These are phyloP conservation scores for Martiniozyma abietophila DNA, from an alignment of 805 yeast species.

Conservation along the genomic window DNA sequence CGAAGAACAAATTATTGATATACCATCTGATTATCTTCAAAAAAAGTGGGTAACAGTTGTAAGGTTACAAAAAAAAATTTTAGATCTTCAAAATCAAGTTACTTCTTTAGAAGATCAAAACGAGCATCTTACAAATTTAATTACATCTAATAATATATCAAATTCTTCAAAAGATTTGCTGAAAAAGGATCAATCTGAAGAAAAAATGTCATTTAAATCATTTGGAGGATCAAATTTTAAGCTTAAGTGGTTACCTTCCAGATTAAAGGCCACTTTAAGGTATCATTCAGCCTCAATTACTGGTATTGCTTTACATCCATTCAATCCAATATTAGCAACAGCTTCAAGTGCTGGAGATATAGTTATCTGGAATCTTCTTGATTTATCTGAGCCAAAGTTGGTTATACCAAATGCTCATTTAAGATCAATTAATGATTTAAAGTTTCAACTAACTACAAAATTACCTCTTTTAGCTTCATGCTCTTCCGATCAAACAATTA, in stretches of 20 bases:
- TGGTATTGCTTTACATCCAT: slow-evolving; percentile 63
- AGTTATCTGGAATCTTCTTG: slow-evolving; percentile 61
- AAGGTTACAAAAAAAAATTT: slow-evolving; percentile 62
- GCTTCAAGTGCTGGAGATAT: slow-evolving; percentile 69
- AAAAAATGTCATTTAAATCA: too few relatives aligned
- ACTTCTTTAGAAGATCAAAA: slow-evolving; percentile 37
- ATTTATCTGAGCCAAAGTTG: slow-evolving; percentile 49
- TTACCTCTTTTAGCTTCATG: slow-evolving; percentile 33
- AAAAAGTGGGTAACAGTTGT: slow-evolving; percentile 86
- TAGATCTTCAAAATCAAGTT: slow-evolving; percentile 58
- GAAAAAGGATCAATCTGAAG: too few relatives aligned
- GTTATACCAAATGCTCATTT: slow-evolving; percentile 65
- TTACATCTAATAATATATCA: too few relatives aligned
- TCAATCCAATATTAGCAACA: slow-evolving; percentile 51
- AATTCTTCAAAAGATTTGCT: too few relatives aligned
- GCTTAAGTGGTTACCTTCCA: slow-evolving; percentile 56
- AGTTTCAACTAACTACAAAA: slow-evolving; percentile 40
- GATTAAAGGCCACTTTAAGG: slow-evolving; percentile 33
- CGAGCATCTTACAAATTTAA: slow-evolving; percentile 11
- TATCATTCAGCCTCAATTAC: slow-evolving; percentile 56
- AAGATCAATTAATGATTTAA: slow-evolving; percentile 49
- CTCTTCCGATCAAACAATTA: slow-evolving; percentile 45
- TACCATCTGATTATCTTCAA: slow-evolving; percentile 35
- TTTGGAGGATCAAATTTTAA: slow-evolving; percentile 26
- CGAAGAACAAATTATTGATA: slow-evolving; percentile 11